Base-by-base conservation (phyloP, 495 filamentous ascomycete genomes). In the Lasiosphaeria ovina region DNA sequence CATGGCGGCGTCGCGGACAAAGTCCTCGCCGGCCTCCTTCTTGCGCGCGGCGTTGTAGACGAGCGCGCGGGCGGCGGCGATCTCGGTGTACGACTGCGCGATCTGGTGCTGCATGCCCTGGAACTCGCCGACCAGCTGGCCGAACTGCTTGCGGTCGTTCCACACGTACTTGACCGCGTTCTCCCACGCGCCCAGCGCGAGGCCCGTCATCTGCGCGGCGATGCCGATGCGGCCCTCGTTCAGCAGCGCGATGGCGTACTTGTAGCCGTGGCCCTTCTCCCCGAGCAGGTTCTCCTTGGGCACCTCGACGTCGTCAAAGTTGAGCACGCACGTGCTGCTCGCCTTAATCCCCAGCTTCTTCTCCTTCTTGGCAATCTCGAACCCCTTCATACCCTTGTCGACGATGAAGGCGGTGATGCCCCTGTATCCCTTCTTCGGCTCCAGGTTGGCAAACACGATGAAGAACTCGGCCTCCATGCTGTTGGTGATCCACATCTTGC, bases 401-500 rank as follows among this genome's bases (percentile, higher is more conserved):
- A 98, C 85, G 64, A 99, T 83, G 74, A 99, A 98, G 48, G 93
- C 93, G 1, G 92, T 93, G 75, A 99, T 99, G 44, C 94, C 94
- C 72, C 91, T 91, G 81, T 99, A 96, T 11, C 89, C 92, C 72
- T 91, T 88, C 74, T 83, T 86, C 3, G 88, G 91, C 70, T 96
- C 85, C 4, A 98, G 76, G 76, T 97, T 98, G 71, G 94, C 94
- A 67, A 99, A 99, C 35, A 98, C 94, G 69, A 99, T 93, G 80
- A 96, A 99, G 76, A 98, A 88, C 48, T 86, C 89, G 3, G 93
- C 87, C 78, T 99, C 95, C 78, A 92, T 87, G 54, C 88, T 85
- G 77, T 98, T 99, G 60, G 94, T 97, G 74, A 99, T 99, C 94
- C 94, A 99, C 93, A 97, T 98, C 82, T 99, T 99, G 70, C 83